Evolutionary conservation across 1,139 yeast species (phyloP).

Genomic region (Cylindricascospora bacillispora): DNA sequence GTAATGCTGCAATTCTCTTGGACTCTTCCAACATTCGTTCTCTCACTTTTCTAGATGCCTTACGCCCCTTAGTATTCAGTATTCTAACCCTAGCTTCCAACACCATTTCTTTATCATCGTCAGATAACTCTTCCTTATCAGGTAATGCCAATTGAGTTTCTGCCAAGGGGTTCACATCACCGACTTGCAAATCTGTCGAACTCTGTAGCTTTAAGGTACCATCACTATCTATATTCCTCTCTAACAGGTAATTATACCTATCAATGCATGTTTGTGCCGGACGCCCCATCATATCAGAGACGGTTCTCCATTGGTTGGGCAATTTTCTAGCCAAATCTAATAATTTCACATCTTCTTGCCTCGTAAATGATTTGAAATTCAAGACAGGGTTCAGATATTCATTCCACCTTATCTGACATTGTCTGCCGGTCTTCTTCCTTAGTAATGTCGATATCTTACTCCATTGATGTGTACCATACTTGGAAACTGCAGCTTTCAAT

Average conservation of each 20-base stretch:
- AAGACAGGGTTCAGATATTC: slow-evolving; percentile 77
- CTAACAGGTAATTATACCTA: slow-evolving; percentile 66
- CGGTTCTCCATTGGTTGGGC: slow-evolving; percentile 93
- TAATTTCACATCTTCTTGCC: slow-evolving; percentile 65
- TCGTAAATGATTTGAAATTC: slow-evolving; percentile 53
- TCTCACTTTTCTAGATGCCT: slow-evolving; percentile 82
- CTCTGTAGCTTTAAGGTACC: slow-evolving; percentile 44
- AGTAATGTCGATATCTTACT: slow-evolving; percentile 79
- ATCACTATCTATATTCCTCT: slow-evolving; percentile 34
- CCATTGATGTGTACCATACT: slow-evolving; percentile 94
- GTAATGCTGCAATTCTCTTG: slow-evolving; percentile 60
- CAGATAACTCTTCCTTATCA: slow-evolving; percentile 67
- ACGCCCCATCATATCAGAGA: slow-evolving; percentile 67
- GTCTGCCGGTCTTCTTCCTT: slow-evolving; percentile 78
- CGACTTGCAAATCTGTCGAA: slow-evolving; percentile 27
- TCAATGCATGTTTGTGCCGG: slow-evolving; percentile 87
- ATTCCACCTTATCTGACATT: slow-evolving; percentile 86
- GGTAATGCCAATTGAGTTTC: slow-evolving; percentile 66
- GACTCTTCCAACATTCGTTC: slow-evolving; percentile 72
- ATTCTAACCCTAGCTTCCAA: slow-evolving; percentile 87
- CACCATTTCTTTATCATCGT: slow-evolving; percentile 84
- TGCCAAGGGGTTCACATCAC: slow-evolving; percentile 56
- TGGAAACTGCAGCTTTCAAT: slow-evolving; percentile 78
- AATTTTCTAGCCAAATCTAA: slow-evolving; percentile 52
- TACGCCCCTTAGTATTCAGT: slow-evolving; percentile 89